Conservation (phyloP, 192 early-diverging fungal species). For the Backusella sp. region DNA sequence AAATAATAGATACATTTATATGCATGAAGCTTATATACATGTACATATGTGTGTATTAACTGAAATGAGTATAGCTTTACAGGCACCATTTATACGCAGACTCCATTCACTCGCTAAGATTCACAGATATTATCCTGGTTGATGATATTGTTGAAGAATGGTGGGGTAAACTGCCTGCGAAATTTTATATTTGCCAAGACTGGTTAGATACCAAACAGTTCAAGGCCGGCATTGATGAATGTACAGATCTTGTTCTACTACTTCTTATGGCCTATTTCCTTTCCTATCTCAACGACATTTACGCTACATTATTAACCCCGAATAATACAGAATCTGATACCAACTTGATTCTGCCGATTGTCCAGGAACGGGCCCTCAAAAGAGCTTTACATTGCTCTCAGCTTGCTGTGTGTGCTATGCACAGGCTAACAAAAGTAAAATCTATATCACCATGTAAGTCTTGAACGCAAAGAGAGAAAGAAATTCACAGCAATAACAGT, state of each 20-base stretch:
- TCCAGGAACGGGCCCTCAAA: not conserved
- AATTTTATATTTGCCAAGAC: not conserved
- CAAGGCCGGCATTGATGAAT: not conserved
- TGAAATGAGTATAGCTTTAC: not conserved
- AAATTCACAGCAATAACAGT: no score
- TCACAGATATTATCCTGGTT: not conserved
- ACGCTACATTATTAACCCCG: not conserved
- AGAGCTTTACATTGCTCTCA: not conserved
- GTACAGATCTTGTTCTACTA: not conserved
- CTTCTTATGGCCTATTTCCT: not conserved
- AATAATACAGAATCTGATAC: not conserved
- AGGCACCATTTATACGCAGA: not conserved
- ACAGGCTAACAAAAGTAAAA: not conserved
- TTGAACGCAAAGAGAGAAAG: not conserved
- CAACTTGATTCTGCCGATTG: not conserved
- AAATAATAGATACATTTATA: not conserved
- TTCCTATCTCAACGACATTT: not conserved
- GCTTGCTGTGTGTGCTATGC: not conserved
- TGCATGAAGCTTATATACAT: not conserved
- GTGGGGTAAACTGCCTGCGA: not conserved
- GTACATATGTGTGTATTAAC: not conserved
- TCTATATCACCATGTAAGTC: conserved; percentile 2
- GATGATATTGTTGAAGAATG: not conserved
- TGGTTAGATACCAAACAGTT: not conserved
- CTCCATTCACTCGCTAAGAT: not conserved